phyloP scores from a whole-genome alignment of 2,329 filamentous ascomycete genomes.

The Nannizziopsis arthrosporioides region DNA sequence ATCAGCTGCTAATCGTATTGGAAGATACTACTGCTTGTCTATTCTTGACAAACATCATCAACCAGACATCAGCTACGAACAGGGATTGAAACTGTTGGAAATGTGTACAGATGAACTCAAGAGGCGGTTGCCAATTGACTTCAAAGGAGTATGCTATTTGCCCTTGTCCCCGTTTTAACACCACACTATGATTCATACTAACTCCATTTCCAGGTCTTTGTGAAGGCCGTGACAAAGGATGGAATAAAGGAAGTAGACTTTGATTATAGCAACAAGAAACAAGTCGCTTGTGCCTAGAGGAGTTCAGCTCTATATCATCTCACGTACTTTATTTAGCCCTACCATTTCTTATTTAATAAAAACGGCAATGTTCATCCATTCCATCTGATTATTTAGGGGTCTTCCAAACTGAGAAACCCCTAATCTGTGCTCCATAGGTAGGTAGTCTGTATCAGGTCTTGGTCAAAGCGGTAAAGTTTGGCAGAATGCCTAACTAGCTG shows the following conservation, averaged over 20 bases:
- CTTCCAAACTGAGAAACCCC: too few relatives aligned
- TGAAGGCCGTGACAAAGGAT: constrained; percentile 92
- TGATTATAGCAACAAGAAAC: constrained; percentile 56
- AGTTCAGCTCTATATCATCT: constrained; percentile 9
- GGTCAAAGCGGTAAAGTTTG: too few relatives aligned
- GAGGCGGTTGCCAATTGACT: constrained; percentile 92
- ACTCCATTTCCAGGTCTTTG: constrained; percentile 33
- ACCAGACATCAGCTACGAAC: constrained; percentile 76
- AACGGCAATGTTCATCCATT: too few relatives aligned
- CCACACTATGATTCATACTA: constrained; percentile 21
- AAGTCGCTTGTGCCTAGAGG: constrained; percentile 37
- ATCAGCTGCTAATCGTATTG: background rate
- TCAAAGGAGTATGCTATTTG: constrained; percentile 69
- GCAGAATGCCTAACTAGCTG: too few relatives aligned
- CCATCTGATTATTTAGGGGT: too few relatives aligned
- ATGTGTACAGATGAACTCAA: constrained; percentile 97
- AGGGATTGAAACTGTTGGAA: constrained; percentile 82
- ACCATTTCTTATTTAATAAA: constrained; percentile 18
- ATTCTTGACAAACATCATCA: constrained; percentile 98
- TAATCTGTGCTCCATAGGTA: too few relatives aligned
- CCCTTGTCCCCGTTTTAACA: background rate
- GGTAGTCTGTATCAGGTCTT: too few relatives aligned
- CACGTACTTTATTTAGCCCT: constrained; percentile 20
- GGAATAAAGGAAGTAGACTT: constrained; percentile 77
- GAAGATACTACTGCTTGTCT: constrained; percentile 89